Percentiles rank a stretch among this genome's conserved stretches.
phyloP scores from a whole-genome alignment of 2,329 filamentous ascomycete genomes.

The Polytolypa hystricis region DNA sequence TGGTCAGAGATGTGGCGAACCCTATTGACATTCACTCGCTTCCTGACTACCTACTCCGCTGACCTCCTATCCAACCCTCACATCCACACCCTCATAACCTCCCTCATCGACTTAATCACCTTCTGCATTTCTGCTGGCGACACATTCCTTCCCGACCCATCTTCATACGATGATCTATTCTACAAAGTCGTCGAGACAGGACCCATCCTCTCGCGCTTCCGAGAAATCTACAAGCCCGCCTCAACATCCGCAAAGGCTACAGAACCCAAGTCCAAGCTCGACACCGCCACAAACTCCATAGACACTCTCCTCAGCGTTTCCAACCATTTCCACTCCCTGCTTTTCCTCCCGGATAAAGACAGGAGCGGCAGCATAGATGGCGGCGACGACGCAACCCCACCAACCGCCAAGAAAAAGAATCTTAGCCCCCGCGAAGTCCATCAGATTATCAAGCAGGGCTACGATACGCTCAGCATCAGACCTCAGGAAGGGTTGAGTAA shows the following conservation, averaged over 20 bases:
- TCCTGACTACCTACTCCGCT: constrained; percentile 73
- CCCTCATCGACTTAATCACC: constrained; percentile 71
- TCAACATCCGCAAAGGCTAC: constrained; percentile 11
- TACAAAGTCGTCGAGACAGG: constrained; percentile 96
- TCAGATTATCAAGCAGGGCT: constrained; percentile 89
- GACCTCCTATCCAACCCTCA: constrained; percentile 61
- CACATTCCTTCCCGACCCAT: constrained; percentile 75
- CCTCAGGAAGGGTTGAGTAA: constrained; percentile 74
- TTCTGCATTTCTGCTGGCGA: constrained; percentile 79
- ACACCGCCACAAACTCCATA: constrained; percentile 42
- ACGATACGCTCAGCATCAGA: constrained; percentile 87
- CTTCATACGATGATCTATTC: constrained; percentile 90
- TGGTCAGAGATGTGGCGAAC: constrained; percentile 94
- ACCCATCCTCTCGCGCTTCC: constrained; percentile 70
- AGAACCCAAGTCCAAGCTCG: constrained; percentile 16
- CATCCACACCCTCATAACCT: constrained; percentile 63
- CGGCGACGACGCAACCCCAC: constrained; percentile 3
- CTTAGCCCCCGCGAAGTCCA: constrained; percentile 76
- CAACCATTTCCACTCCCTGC: constrained; percentile 74
- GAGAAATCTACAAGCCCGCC: constrained; percentile 55
- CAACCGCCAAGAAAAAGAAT: constrained; percentile 44
- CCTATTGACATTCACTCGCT: constrained; percentile 75
- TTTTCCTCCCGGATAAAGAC: constrained; percentile 46
- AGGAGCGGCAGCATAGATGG: constrained; percentile 27
- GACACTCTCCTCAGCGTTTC: constrained; percentile 69